phyloP scores from a whole-genome alignment of 192 early-diverging fungal species.

The Dimargaris xerosporica region DNA sequence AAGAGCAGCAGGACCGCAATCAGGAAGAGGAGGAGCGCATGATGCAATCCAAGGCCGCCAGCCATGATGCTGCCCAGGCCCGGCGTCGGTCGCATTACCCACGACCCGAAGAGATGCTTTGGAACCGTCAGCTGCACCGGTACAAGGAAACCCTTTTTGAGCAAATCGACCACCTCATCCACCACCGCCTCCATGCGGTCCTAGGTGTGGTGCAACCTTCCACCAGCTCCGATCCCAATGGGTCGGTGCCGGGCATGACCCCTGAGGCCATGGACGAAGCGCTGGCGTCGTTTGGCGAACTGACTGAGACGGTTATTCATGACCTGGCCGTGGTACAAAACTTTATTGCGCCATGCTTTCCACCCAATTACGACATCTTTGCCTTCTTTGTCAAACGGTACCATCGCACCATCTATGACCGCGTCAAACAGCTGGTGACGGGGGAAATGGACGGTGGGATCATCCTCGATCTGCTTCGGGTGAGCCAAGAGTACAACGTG shows the following conservation, averaged over 20 bases:
- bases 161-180: conserved; percentile 17
- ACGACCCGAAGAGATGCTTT: conserved; percentile 1
- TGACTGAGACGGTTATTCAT: conserved; percentile 71
- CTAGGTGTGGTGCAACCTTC: conserved; percentile 21
- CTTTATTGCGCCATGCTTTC: conserved; percentile 74
- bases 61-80: conserved; percentile 13
- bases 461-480: conserved; percentile 73
- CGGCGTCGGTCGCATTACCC: conserved; percentile 15
- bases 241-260: not conserved
- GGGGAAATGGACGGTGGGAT: conserved; percentile 66
- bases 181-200: conserved; percentile 31
- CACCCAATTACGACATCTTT: conserved; percentile 88
- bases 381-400: conserved; percentile 90
- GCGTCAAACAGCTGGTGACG: conserved; percentile 55
- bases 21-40: conserved; percentile 25
- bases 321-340: conserved; percentile 80
- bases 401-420: conserved; percentile 77
- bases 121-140: conserved; percentile 21
- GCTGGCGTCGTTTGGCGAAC: conserved; percentile 13
- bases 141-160: conserved; percentile 29
- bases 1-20: conserved; percentile 85
- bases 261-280: conserved; percentile 35
- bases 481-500: conserved; percentile 83
- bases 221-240: not conserved
- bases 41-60: conserved; percentile 22